These are phyloP conservation scores for Phytopythium chamaehyphon DNA, from an alignment of 352 stramenopile genomes.

Conservation along the genomic window DNA sequence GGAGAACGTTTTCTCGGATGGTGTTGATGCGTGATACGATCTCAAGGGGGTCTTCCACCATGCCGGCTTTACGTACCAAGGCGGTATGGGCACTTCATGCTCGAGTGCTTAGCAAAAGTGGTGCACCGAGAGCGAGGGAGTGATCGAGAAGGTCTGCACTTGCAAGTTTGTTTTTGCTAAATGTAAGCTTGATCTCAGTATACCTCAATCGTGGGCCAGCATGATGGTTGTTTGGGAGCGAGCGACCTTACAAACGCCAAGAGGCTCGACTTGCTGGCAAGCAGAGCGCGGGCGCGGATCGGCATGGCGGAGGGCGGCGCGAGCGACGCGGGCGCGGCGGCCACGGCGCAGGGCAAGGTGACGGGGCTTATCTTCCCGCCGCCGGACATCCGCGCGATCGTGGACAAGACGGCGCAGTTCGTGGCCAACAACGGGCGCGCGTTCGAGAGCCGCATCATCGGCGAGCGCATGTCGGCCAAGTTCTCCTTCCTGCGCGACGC, in stretches of 20 bases:
- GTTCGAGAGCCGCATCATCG: slow-evolving; percentile 97
- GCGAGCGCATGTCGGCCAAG: slow-evolving; percentile 94
- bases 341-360: slow-evolving; percentile 66
- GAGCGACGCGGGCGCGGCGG: slow-evolving; percentile 3
- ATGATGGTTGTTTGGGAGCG: too few species aligned
- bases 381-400: slow-evolving; percentile 96
- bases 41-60: slow-evolving; percentile 82
- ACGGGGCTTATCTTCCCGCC: slow-evolving; percentile 96
- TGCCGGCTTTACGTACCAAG: slow-evolving; percentile 41
- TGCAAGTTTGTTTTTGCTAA: too few species aligned
- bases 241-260: too few species aligned
- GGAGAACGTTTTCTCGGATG: slow-evolving; percentile 83
- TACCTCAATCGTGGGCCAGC: too few species aligned
- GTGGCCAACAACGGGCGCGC: slow-evolving; percentile 97
- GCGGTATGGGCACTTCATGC: slow-evolving; percentile 29
- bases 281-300: slow-evolving; percentile 8
- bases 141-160: too few species aligned
- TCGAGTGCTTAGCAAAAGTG: slow-evolving; percentile 29
- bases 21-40: slow-evolving; percentile 78
- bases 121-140: too few species aligned
- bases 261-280: too few species aligned
- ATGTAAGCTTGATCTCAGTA: too few species aligned
- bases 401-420: slow-evolving; percentile 98
- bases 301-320: slow-evolving; percentile 11
- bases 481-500: slow-evolving; percentile 96